A percentile compares a stretch with the other conserved stretches of the same genome.
Conservation (phyloP, 176 grass and related monocot species). For the Triticum monococcum region DNA sequence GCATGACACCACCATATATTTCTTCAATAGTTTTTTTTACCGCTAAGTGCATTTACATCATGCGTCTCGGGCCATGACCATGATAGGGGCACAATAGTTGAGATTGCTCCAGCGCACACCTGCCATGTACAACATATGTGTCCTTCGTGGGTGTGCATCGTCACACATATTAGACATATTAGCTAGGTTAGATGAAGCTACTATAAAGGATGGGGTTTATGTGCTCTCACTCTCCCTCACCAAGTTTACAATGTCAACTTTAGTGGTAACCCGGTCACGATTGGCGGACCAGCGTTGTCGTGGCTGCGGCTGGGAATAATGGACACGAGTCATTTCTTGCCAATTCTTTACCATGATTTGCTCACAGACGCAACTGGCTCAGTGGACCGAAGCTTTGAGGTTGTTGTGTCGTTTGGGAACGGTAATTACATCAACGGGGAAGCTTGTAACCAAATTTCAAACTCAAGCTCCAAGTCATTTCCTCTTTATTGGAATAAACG, state of each 20-base stretch:
- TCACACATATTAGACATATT: constrained; percentile 12
- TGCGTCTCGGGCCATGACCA: constrained; percentile 22
- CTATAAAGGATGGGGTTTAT: constrained; percentile 34
- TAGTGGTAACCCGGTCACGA: constrained; percentile 30
- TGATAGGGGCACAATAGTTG: constrained; percentile 10
- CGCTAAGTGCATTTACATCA: no score
- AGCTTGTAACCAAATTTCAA: neutral
- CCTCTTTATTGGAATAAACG: no score
- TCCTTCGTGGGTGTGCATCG: constrained; percentile 10
- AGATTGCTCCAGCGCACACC: constrained; percentile 46
- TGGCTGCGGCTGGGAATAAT: constrained; percentile 38
- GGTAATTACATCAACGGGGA: neutral
- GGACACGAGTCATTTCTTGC: neutral
- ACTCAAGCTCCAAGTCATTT: neutral
- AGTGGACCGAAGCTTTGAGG: neutral
- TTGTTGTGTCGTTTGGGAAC: neutral
- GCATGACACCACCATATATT: no score
- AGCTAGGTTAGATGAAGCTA: constrained; percentile 36
- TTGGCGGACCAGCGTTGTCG: constrained; percentile 37
- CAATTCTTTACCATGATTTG: constrained; percentile 51
- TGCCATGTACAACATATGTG: constrained; percentile 59
- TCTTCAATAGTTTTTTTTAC: no score
- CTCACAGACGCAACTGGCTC: constrained; percentile 43
- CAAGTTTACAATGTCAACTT: neutral
- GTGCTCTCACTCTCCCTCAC: constrained; percentile 51